Evolutionary conservation across 2,329 filamentous ascomycete genomes (phyloP).

Genomic region (Colletotrichum cereale): DNA sequence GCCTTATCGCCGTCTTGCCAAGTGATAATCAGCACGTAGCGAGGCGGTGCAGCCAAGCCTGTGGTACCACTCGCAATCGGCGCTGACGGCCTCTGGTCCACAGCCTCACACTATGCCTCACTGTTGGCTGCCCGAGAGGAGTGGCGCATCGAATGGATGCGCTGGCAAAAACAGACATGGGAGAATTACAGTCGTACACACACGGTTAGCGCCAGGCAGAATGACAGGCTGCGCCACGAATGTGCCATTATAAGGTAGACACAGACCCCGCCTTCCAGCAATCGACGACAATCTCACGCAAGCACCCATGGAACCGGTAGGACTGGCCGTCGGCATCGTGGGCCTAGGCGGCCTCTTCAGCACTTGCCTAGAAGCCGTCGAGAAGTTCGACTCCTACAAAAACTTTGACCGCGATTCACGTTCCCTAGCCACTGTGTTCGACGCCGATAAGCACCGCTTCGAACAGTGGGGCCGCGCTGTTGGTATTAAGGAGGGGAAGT

Average conservation of each 20-base stretch:
- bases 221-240: not conserved
- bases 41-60: too few species aligned
- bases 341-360: slow-evolving; percentile 43
- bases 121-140: too few species aligned
- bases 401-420: slow-evolving; percentile 37
- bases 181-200: too few species aligned
- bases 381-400: slow-evolving; percentile 39
- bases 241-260: not conserved
- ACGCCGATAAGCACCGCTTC: slow-evolving; percentile 37
- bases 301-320: slow-evolving; percentile 39
- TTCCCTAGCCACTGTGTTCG: slow-evolving; percentile 36
- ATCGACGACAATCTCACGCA: not conserved
- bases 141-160: too few species aligned
- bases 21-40: too few species aligned
- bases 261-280: too few species aligned
- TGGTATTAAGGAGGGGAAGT: slow-evolving; percentile 32
- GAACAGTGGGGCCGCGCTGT: slow-evolving; percentile 43
- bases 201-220: not conserved
- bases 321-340: slow-evolving; percentile 40
- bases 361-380: slow-evolving; percentile 42
- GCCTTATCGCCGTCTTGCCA: too few species aligned
- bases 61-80: too few species aligned
- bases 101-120: too few species aligned
- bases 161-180: too few species aligned
- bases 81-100: too few species aligned